phyloP scores from a whole-genome alignment of 768 basidiomycete species.

The Xerocomellus intermedius region DNA sequence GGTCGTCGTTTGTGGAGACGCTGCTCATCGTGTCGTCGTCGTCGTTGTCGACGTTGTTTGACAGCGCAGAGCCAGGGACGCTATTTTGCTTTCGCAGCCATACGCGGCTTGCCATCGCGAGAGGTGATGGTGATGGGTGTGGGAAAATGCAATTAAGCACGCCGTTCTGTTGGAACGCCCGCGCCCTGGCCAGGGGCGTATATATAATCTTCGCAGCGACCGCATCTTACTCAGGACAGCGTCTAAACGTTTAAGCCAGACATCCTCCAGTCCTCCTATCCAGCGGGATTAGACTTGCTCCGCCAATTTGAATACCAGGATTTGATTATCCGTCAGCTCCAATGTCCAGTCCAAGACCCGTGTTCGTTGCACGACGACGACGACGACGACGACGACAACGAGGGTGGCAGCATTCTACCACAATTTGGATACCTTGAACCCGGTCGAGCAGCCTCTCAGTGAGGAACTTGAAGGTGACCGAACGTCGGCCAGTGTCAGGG shows the following conservation, averaged over 20 bases:
- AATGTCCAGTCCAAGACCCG: too few species aligned
- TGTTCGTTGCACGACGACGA: neutral
- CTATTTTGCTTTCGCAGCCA: constrained; percentile 21
- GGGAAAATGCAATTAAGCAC: constrained; percentile 10
- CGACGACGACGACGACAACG: neutral
- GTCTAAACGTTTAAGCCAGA: neutral
- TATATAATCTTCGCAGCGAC: neutral
- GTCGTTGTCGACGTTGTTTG: constrained; percentile 18
- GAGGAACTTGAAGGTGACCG: too few species aligned
- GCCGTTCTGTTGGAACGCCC: too few species aligned
- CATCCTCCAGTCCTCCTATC: neutral
- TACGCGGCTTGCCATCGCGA: constrained; percentile 24
- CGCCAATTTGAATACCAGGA: neutral
- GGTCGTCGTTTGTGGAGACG: constrained; percentile 12
- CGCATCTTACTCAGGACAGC: neutral
- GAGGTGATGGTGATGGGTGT: constrained; percentile 19
- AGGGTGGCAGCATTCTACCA: too few species aligned
- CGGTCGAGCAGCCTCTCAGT: too few species aligned
- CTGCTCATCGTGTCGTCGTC: constrained; percentile 24
- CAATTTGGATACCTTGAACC: too few species aligned
- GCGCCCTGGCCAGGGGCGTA: neutral
- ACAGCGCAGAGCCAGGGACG: constrained; percentile 1
- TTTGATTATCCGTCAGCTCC: neutral
- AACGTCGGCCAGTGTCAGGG: too few species aligned
- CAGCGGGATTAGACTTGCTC: neutral